A percentile compares a stretch with the other conserved stretches of the same genome.
These are phyloP conservation scores for Paecilomyces niveus DNA, from an alignment of 2,329 filamentous ascomycete genomes.

Conservation along the genomic window DNA sequence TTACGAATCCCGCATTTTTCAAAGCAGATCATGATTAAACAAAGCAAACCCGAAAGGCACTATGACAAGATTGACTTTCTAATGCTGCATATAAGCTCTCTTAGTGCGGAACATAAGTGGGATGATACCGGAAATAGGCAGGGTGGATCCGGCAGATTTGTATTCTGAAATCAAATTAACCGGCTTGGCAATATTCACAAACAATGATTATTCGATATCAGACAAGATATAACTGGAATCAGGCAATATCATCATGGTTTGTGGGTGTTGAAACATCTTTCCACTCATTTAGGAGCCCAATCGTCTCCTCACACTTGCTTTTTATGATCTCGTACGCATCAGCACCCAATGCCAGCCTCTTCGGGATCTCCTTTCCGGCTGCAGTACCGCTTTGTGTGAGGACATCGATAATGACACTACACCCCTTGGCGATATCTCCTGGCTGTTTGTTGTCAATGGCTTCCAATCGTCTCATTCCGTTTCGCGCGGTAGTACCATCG, in stretches of 20 bases:
- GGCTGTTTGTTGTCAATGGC: conserved; percentile 43
- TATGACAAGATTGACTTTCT: not conserved
- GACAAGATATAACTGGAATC: not conserved
- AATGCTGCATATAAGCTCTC: not conserved
- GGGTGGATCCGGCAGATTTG: too few relatives aligned
- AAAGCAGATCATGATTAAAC: not conserved
- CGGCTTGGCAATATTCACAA: not conserved
- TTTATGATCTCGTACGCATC: conserved; percentile 42
- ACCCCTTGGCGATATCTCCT: conserved; percentile 50
- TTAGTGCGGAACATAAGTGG: not conserved
- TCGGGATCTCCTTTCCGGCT: conserved; percentile 44
- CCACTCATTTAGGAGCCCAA: conserved; percentile 45
- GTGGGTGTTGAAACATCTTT: conserved; percentile 36
- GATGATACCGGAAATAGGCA: not conserved
- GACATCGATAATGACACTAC: conserved; percentile 48
- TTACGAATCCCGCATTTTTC: too few relatives aligned
- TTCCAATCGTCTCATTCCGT: conserved; percentile 17
- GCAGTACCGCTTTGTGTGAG: conserved; percentile 46
- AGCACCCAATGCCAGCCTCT: conserved; percentile 48
- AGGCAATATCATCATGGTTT: conserved; percentile 4
- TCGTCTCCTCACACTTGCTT: conserved; percentile 37
- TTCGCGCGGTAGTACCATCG: conserved; percentile 7
- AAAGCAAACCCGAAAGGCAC: not conserved
- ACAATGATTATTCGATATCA: not conserved
- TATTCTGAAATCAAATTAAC: too few relatives aligned